Evolutionary conservation across 805 yeast genomes (phyloP).

Genomic region (Teunomyces funiuensis): DNA sequence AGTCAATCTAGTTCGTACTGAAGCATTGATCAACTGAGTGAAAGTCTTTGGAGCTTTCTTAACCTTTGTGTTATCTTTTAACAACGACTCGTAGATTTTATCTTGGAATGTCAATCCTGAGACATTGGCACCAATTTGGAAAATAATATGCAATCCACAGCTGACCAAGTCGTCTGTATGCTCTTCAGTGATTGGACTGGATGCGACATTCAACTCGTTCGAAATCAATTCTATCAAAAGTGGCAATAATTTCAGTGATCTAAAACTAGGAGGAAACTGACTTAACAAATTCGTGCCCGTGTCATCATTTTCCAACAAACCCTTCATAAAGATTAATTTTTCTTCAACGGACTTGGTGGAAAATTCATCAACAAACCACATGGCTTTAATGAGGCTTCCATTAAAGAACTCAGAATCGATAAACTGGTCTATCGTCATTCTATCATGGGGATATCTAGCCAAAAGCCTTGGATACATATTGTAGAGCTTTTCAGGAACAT

Average conservation of each 20-base stretch:
- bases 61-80: conserved; percentile 23
- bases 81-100: conserved; percentile 51
- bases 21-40: conserved; percentile 28
- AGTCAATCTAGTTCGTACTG: conserved; percentile 32
- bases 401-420: conserved; percentile 75
- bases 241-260: conserved; percentile 74
- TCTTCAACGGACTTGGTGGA: conserved; percentile 72
- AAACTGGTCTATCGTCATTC: conserved; percentile 64
- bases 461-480: conserved; percentile 54
- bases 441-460: conserved; percentile 54
- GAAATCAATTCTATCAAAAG: conserved; percentile 54
- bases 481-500: conserved; percentile 58
- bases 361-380: conserved; percentile 80
- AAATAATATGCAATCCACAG: conserved; percentile 52
- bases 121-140: conserved; percentile 61
- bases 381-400: conserved; percentile 76
- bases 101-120: conserved; percentile 81
- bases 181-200: conserved; percentile 16
- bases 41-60: conserved; percentile 22
- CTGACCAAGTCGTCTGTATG: conserved; percentile 44
- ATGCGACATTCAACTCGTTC: conserved; percentile 33
- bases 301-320: conserved; percentile 44
- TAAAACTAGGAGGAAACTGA: conserved; percentile 43
- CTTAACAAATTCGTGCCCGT: conserved; percentile 21
- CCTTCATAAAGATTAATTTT: conserved; percentile 64